These are phyloP conservation scores for Calvatia gigantea DNA, from an alignment of 768 basidiomycete genomes.

Conservation along the genomic window DNA sequence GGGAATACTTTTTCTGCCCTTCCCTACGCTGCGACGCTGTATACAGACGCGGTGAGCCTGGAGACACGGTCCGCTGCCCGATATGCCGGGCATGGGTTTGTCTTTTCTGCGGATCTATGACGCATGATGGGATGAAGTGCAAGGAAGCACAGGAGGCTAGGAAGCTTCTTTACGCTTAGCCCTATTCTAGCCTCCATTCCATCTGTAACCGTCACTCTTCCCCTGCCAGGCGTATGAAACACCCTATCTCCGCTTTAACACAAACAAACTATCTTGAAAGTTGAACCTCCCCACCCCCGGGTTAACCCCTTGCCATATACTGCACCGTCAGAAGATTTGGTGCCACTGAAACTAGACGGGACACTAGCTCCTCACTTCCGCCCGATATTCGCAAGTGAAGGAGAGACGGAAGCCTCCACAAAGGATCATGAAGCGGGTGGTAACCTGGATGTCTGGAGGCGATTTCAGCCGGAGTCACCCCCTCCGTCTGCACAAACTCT, in stretches of 20 bases:
- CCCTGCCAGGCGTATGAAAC: background rate
- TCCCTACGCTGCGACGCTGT: constrained; percentile 46
- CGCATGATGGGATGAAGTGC: constrained; percentile 25
- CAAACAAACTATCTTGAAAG: background rate
- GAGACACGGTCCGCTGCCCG: constrained; percentile 23
- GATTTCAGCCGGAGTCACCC: background rate
- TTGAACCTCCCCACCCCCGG: background rate
- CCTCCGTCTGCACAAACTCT: constrained; percentile 13
- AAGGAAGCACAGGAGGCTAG: constrained; percentile 7
- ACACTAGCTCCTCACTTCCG: constrained; percentile 8
- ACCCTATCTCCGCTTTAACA: too few species aligned
- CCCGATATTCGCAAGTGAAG: constrained; percentile 10
- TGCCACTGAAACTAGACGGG: background rate
- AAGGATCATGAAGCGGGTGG: background rate
- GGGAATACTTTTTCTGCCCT: constrained; percentile 53
- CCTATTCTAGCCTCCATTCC: background rate
- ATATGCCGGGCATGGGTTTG: constrained; percentile 24
- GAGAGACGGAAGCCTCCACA: constrained; percentile 9
- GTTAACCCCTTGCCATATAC: background rate
- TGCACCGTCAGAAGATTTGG: constrained; percentile 3
- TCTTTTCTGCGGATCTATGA: constrained; percentile 23
- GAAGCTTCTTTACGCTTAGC: background rate
- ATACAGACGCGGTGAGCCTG: constrained; percentile 29
- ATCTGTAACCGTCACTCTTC: background rate
- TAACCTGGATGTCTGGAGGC: constrained; percentile 1